Conservation (phyloP, 345 rosid genomes). For the Cardiospermum halicacabum region DNA sequence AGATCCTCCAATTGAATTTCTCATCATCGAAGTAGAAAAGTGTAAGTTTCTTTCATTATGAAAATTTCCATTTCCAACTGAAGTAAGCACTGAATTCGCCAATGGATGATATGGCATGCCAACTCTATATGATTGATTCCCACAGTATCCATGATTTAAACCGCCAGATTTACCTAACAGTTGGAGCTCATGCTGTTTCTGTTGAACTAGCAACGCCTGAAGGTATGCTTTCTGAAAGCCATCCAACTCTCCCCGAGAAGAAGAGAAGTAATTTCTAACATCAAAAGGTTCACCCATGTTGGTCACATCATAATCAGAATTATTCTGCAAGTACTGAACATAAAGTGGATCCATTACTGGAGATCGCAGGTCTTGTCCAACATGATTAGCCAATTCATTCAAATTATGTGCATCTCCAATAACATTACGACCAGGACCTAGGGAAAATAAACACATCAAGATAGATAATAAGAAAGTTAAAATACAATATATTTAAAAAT, state of each 20-base stretch:
- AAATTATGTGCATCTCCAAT: constrained; percentile 34
- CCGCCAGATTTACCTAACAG: constrained; percentile 43
- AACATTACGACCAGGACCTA: constrained; percentile 44
- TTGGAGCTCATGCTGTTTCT: constrained; percentile 47
- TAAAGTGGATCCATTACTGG: constrained; percentile 45
- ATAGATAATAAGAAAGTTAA: not conserved
- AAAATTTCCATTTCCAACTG: constrained; percentile 50
- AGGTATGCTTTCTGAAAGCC: constrained; percentile 51
- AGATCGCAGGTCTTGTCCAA: constrained; percentile 41
- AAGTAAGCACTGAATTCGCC: constrained; percentile 45
- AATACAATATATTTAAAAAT: not conserved
- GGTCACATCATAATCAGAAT: constrained; percentile 34
- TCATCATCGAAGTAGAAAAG: constrained; percentile 54
- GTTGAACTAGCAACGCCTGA: constrained; percentile 61
- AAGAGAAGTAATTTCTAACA: constrained; percentile 37
- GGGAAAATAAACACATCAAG: constrained; percentile 5
- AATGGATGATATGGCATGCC: constrained; percentile 40
- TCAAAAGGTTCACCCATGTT: constrained; percentile 37
- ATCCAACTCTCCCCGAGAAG: constrained; percentile 40
- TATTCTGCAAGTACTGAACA: constrained; percentile 45
- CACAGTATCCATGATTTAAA: constrained; percentile 42
- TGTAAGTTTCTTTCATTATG: constrained; percentile 46
- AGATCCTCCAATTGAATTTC: constrained; percentile 48
- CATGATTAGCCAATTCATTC: constrained; percentile 43
- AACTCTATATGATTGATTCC: constrained; percentile 49